Base-by-base conservation (phyloP, 495 filamentous ascomycete species). In the Aspergillus coremiiformis region DNA sequence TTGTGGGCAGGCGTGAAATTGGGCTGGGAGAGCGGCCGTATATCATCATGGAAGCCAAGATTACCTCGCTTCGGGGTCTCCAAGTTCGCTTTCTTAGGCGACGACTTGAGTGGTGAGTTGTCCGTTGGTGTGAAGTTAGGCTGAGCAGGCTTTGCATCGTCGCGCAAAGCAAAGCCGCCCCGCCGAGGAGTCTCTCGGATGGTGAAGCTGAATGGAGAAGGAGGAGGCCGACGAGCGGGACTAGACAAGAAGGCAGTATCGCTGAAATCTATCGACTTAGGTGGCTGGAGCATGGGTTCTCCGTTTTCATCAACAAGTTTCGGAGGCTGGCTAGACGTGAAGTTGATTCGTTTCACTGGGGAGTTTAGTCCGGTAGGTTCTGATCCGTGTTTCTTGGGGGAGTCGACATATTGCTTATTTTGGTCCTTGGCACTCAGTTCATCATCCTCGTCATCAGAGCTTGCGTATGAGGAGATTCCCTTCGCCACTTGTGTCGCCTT, bases 401-500 rank as follows among this genome's bases (percentile, higher is more conserved):
- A 77, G 39, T 70, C 64, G 47, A 72, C 57, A 20, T 68, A 41
- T 4, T 69, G 55, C 32, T 61, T 67, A 44, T 66, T 49, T 1
- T 69, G 65, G 29, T 68, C 66, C 57, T 77, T 79, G n/a, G 59
- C 61, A 33, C 56, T 67, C 39, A 78, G 57, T 56, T 81, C 77
- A 57, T 80, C 78, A 10, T 80, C 78, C 39, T 78, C 77, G 3
- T 66, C 68, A 52, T 75, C 70, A 3, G 66, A 72, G 53, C 66
- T 71, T 0, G 63, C 65, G 44, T 72, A 76, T 1, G 67, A 61
- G 6, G 70, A 66, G 8, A 71, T 57, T 9, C 66, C 66, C 54
- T 77, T 78, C 21, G 75, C 70, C 23, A 80, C 66, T 50, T 81
- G 78, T 37, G 66, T 77, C 24, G 69, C 65, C 57, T 80, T 81